Conservation (phyloP, 495 filamentous ascomycete genomes). For the Lepidopterella palustris region DNA sequence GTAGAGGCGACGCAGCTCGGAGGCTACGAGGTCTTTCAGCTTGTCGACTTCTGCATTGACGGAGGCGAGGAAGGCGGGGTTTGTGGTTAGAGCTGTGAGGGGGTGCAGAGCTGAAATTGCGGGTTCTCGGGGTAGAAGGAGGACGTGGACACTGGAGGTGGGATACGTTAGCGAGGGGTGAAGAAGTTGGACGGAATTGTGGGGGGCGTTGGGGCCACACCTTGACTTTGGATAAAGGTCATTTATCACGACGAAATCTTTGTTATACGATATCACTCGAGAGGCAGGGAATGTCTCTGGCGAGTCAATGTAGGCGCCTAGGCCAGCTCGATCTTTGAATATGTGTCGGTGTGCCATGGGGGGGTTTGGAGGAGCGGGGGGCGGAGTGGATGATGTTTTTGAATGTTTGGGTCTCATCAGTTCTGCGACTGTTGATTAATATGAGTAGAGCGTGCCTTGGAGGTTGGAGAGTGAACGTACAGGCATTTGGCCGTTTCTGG, state of each 20-base stretch:
- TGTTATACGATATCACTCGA: constrained; percentile 62
- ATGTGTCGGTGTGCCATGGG: not conserved
- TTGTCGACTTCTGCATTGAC: constrained; percentile 55
- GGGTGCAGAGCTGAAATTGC: constrained; percentile 60
- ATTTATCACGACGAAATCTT: constrained; percentile 69
- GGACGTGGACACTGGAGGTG: constrained; percentile 70
- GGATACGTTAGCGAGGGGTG: too few relatives aligned
- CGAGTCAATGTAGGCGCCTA: constrained; percentile 64
- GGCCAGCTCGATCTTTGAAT: constrained; percentile 48
- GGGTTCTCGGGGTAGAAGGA: constrained; percentile 72
- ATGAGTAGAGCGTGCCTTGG: not conserved
- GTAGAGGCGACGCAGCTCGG: constrained; percentile 67
- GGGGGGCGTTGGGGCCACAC: not conserved
- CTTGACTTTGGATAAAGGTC: constrained; percentile 73
- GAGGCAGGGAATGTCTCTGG: constrained; percentile 56
- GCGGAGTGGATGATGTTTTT: not conserved
- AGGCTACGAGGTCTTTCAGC: constrained; percentile 58
- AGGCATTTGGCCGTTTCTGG: constrained; percentile 39
- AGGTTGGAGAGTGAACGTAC: constrained; percentile 7
- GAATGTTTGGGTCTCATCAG: constrained; percentile 51
- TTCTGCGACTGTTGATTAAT: constrained; percentile 50
- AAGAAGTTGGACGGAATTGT: too few relatives aligned
- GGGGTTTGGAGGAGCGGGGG: constrained; percentile 41
- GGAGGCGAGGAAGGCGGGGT: constrained; percentile 61
- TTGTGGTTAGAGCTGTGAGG: constrained; percentile 63